Evolutionary conservation across 345 rosid genomes (phyloP).

Genomic region (Euphorbia tirucalli): DNA sequence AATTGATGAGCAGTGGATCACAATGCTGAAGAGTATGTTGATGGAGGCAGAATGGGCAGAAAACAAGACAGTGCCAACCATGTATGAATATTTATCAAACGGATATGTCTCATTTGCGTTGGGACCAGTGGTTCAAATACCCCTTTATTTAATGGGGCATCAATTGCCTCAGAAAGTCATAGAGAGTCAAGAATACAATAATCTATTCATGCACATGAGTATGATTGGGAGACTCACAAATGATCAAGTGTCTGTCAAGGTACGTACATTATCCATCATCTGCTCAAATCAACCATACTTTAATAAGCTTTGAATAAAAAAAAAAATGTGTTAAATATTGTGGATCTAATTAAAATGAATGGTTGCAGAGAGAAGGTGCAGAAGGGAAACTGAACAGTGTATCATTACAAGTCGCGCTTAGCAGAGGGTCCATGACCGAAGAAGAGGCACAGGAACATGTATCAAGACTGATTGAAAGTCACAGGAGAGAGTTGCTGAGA

Average conservation of each 20-base stretch:
- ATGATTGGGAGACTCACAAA: slow-evolving; percentile 14
- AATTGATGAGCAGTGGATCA: slow-evolving; percentile 17
- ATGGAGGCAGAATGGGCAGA: slow-evolving; percentile 14
- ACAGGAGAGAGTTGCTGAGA: slow-evolving; percentile 16
- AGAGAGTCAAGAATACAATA: slow-evolving; percentile 10
- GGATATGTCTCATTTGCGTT: slow-evolving; percentile 20
- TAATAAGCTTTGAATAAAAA: too few relatives aligned
- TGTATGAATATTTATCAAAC: slow-evolving; percentile 17
- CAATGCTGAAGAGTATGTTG: slow-evolving; percentile 10
- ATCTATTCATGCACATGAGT: slow-evolving; percentile 18
- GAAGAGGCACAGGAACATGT: slow-evolving; percentile 14
- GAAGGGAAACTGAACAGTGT: slow-evolving; percentile 22
- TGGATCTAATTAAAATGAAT: background rate
- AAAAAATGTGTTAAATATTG: too few relatives aligned
- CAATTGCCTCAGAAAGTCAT: slow-evolving; percentile 11
- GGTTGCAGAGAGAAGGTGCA: slow-evolving; percentile 17
- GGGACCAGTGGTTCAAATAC: slow-evolving; percentile 18
- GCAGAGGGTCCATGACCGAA: background rate
- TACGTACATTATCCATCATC: background rate
- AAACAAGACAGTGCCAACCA: slow-evolving; percentile 7
- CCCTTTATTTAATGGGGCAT: slow-evolving; percentile 11
- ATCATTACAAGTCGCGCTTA: background rate
- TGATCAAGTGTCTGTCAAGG: slow-evolving; percentile 16
- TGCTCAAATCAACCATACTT: background rate
- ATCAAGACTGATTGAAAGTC: slow-evolving; percentile 8